Percentiles rank a stretch among this genome's conserved stretches.
phyloP scores from a whole-genome alignment of 1,139 yeast genomes.

The Kodamaea sp. region DNA sequence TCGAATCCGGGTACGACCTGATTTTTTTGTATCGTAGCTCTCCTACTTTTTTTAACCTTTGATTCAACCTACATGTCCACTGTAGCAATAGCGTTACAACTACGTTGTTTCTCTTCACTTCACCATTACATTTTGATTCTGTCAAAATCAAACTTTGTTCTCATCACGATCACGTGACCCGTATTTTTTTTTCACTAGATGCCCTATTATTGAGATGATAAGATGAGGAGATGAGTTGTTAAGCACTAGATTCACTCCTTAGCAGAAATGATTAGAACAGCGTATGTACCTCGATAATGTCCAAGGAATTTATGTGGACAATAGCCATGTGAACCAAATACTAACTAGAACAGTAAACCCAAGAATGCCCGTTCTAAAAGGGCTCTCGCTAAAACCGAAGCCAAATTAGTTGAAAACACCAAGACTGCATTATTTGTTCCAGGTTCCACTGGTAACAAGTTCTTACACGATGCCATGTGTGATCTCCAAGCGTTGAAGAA shows the following conservation, averaged over 20 bases:
- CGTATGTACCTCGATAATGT: slow-evolving; percentile 36
- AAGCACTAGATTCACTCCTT: too few species aligned
- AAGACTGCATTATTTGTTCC: slow-evolving; percentile 91
- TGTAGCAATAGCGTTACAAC: too few species aligned
- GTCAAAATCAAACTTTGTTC: too few species aligned
- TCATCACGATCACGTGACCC: slow-evolving; percentile 8
- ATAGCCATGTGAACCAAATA: not conserved
- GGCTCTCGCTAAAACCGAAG: slow-evolving; percentile 84
- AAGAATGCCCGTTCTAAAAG: slow-evolving; percentile 96
- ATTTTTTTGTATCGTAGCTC: too few species aligned
- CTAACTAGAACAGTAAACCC: slow-evolving; percentile 50
- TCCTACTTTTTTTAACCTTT: too few species aligned
- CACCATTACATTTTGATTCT: too few species aligned
- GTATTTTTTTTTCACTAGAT: slow-evolving; percentile 2
- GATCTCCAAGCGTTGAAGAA: slow-evolving; percentile 90
- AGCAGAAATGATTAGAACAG: slow-evolving; percentile 62
- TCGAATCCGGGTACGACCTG: slow-evolving; percentile 94
- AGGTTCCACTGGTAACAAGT: slow-evolving; percentile 77
- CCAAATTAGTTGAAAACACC: slow-evolving; percentile 86
- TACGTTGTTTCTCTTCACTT: too few species aligned
- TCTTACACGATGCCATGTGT: slow-evolving; percentile 84
- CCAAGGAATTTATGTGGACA: not conserved
- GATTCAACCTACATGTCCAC: too few species aligned
- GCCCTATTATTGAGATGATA: slow-evolving; percentile 1
- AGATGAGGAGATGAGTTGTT: slow-evolving; percentile 9